Base-by-base conservation (phyloP, 768 basidiomycete species). In the Auriscalpium vulgare region DNA sequence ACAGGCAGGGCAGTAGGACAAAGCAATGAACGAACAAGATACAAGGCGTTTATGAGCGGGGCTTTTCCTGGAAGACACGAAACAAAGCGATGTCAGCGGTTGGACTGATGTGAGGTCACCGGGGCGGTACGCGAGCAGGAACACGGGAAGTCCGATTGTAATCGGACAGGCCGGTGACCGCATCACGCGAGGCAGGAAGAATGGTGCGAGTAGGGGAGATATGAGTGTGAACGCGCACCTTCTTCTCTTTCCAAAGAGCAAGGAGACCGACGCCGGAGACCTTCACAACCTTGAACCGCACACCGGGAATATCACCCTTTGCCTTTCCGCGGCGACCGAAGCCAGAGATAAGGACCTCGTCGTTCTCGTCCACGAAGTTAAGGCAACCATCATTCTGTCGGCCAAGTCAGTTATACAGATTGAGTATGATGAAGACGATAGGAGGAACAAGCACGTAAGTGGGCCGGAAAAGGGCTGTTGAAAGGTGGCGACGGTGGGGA, bases 271-370 rank as follows among this genome's bases (percentile, higher is more conserved):
- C 97, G 70, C 97, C 97, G 54, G 97, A 97, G 45, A 99, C 97
- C 80, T 99, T 98, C 67, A 99, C 97, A 65, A 98, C 87, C 78
- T 99, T 98, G 88, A 97, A 98, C 62, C 95, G 92, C 63, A 98
- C 95, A 84, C 97, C 95, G 44, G 97, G 97, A 77, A 99, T 98
- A 89, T 98, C 95, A 87, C 91, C 97, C 84, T 98, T 99, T 61
- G 95, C 95, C 79, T 98, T 98, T 64, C 97, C 97, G 66, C 95
- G 85, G 72, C 97, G 93, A 86, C 97, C 97, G 84, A 99, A 99
- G 76, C 97, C 95, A 62, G 95, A 97, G 73, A 98, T 97, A 64
- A 97, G 88, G 64, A 99, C 97, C 76, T 98, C 95, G 74, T 98
- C 95, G 79, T 97, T 97, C 83, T 98, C 95, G 68, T 97, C 97